phyloP scores from a whole-genome alignment of 148 eudicot species.

The Heliamphora exappendiculata region DNA sequence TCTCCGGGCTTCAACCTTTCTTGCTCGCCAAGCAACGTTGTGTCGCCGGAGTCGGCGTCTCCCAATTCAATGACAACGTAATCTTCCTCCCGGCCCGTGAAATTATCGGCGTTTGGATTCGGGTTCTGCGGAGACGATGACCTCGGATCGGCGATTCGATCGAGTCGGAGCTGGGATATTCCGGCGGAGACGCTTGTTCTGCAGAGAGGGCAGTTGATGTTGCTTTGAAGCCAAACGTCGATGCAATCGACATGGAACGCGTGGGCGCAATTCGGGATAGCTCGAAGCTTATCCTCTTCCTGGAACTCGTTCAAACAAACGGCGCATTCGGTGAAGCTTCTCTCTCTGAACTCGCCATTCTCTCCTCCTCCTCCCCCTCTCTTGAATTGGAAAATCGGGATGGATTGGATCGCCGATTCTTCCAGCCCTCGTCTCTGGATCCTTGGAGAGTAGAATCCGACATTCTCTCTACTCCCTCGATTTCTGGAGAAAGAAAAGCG shows the following conservation, averaged over 20 bases:
- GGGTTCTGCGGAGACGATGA: constrained; percentile 21
- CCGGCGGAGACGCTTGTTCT: constrained; percentile 52
- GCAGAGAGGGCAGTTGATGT: constrained; percentile 80
- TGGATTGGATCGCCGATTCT: constrained; percentile 59
- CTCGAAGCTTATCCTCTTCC: constrained; percentile 57
- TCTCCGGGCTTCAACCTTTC: constrained; percentile 20
- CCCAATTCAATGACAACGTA: constrained; percentile 71
- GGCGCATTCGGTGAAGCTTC: constrained; percentile 46
- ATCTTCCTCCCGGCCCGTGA: constrained; percentile 42
- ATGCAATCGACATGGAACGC: constrained; percentile 87
- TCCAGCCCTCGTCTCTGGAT: constrained; percentile 47
- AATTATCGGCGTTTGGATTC: constrained; percentile 3
- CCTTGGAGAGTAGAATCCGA: constrained; percentile 17
- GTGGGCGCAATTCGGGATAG: constrained; percentile 70
- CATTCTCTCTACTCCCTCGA: constrained; percentile 11
- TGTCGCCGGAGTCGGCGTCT: constrained; percentile 16
- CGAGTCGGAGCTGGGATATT: constrained; percentile 5
- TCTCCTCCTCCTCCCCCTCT: no score
- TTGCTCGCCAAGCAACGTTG: constrained; percentile 23
- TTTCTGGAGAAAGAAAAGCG: constrained; percentile 37
- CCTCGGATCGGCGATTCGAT: constrained; percentile 11
- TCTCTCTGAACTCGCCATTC: neutral
- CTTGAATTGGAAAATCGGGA: constrained; percentile 53
- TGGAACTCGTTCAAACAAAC: constrained; percentile 74
- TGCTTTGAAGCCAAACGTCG: constrained; percentile 83